Evolutionary conservation across 2,329 filamentous ascomycete genomes (phyloP), one percentile per base, ranked within the genome.

Genomic region (Aspergillus candidus): DNA sequence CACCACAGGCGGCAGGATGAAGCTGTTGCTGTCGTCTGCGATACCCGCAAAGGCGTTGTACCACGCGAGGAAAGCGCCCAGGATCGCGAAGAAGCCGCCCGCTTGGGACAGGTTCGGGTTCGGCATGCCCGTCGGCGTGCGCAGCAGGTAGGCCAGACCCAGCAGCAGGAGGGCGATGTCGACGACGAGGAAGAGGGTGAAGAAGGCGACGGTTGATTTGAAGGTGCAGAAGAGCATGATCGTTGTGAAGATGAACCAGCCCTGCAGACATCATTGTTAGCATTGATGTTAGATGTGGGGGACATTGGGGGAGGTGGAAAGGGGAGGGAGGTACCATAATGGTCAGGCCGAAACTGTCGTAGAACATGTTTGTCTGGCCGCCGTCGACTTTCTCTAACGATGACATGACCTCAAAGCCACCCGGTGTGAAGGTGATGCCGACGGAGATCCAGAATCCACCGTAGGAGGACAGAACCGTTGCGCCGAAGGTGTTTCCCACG

Each of bases 1-100:
- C 57, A 84, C 82, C 49, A 94, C 88, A 39, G 88, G 89, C 47
- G 93, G 80, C 64, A 90, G 75, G 73, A 94, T 90, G 79, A 94
- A 94, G 72, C 86, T 90, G 48, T 73, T 73, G 39, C 58, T 67
- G 8, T 57, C 58, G 45, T 91, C 85, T 42, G 83, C 82, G 45
- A 90, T 77, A 75, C 86, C 86, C 43, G 85, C 84, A 51, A 89
- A 73, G n/a, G 86, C 85, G 56, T 86, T 86, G 66, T 88, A 91
- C 87, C 87, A 91, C 1, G 86, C 85, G 49, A 86, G 59, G 60
- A 91, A 90, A 0, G 85, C 83, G 0, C 86, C 82, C 2, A 90
- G 56, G 46, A 90, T 73, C 1, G 85, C 85, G 57, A 90, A 89
- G 35, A 80, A 74, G 38, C 86, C 87, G 40, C 84, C 86, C 3